A percentile compares a stretch with the other conserved stretches of the same genome.
These are phyloP conservation scores for Hypomontagnella monticulosa DNA, from an alignment of 495 filamentous ascomycete species.

Conservation along the genomic window DNA sequence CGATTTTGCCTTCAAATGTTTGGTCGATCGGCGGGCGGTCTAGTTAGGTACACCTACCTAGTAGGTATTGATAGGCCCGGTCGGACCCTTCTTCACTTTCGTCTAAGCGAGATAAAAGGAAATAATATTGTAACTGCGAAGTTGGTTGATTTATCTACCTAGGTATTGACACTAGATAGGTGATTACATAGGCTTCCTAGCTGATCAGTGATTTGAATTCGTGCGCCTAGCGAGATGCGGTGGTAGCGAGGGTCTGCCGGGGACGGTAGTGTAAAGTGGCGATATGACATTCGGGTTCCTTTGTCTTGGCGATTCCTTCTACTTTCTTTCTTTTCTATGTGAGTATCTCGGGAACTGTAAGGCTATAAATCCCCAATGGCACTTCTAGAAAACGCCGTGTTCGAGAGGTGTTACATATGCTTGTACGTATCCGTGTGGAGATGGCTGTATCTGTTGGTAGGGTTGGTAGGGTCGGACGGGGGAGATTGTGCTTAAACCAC, in stretches of 20 bases:
- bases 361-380: not conserved
- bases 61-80: not conserved
- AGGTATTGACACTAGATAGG: not conserved
- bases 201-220: not conserved
- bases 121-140: not conserved
- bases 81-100: not conserved
- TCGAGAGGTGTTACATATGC: slow-evolving; percentile 14
- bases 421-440: not conserved
- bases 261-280: not conserved
- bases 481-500: slow-evolving; percentile 20
- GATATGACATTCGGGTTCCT: too few species aligned
- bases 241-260: too few species aligned
- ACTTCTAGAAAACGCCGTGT: not conserved
- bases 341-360: slow-evolving; percentile 4
- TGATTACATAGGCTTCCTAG: not conserved
- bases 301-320: too few species aligned
- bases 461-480: slow-evolving; percentile 32
- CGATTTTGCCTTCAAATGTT: slow-evolving; percentile 1
- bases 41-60: not conserved
- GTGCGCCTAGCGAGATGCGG: slow-evolving; percentile 9
- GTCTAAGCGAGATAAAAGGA: not conserved
- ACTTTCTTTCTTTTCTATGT: slow-evolving; percentile 11
- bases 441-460: slow-evolving; percentile 7
- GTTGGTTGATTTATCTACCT: slow-evolving; percentile 1
- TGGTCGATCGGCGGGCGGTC: not conserved